Evolutionary conservation across 169 alveolate genomes (phyloP).

Genomic region (Blepharisma undulans): DNA sequence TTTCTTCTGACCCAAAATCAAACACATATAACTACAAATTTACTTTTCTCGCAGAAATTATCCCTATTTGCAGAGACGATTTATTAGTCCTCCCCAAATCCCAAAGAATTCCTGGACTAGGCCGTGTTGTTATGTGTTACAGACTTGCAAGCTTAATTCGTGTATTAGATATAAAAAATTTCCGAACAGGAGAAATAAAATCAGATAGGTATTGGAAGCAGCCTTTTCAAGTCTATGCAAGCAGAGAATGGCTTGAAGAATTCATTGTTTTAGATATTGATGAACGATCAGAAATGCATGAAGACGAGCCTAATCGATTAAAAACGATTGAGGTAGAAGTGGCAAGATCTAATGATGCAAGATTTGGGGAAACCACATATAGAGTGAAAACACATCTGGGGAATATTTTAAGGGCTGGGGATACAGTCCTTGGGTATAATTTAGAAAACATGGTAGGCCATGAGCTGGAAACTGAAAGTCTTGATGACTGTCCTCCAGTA

Average conservation of each 20-base stretch:
- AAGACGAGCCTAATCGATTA: not conserved
- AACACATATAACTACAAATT: slow-evolving; percentile 90
- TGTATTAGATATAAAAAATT: slow-evolving; percentile 85
- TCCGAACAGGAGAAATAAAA: slow-evolving; percentile 83
- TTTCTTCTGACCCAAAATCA: slow-evolving; percentile 91
- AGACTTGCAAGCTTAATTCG: slow-evolving; percentile 84
- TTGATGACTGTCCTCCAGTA: slow-evolving; percentile 76
- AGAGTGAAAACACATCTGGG: slow-evolving; percentile 68
- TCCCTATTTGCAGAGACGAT: slow-evolving; percentile 97
- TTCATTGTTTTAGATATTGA: slow-evolving; percentile 82
- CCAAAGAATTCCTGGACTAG: slow-evolving; percentile 89
- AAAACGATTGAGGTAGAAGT: slow-evolving; percentile 40
- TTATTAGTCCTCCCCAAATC: slow-evolving; percentile 89
- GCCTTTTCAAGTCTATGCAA: slow-evolving; percentile 62
- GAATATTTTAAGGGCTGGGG: slow-evolving; percentile 82
- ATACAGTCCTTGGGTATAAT: slow-evolving; percentile 88
- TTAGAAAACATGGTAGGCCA: slow-evolving; percentile 40
- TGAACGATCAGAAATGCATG: slow-evolving; percentile 50
- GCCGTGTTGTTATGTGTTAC: slow-evolving; percentile 85
- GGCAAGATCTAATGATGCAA: slow-evolving; percentile 44
- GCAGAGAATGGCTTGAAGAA: slow-evolving; percentile 66
- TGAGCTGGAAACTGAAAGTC: slow-evolving; percentile 44
- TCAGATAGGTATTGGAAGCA: slow-evolving; percentile 84
- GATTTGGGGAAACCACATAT: slow-evolving; percentile 39
- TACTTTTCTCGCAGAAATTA: slow-evolving; percentile 92